Evolutionary conservation across 148 eudicot species (phyloP), one percentile per base, ranked within the genome.

Genomic region (Talinum fruticosum): DNA sequence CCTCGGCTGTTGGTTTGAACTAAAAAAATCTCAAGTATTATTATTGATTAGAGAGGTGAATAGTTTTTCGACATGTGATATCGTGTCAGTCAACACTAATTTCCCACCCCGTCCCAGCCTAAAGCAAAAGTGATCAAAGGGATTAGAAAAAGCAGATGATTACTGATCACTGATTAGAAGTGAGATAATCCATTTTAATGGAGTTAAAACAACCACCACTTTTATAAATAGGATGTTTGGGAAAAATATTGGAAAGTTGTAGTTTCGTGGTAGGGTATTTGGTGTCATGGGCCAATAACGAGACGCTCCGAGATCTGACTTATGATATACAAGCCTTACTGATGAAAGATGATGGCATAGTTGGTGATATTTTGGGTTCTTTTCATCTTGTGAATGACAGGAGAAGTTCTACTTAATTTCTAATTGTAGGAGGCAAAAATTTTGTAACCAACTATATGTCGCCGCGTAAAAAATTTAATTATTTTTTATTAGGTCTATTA

Each of bases 51-150:
- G 73, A 70, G 14, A 34, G 10, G 47, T 45, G 36, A 71, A 71
- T 47, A 71, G 74, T 71, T 13, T 15, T 71, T 28, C 36, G 5
- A 30, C 74, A 71, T 71, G 74, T 71, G 74, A 71, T 15, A 45
- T 71, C 23, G 53, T 45, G 59, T 53, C 28, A 13, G n/a, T 23
- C n/a, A 65, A 65, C 47, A 24, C 44, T 1, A 38, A 38, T 23
- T 2, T 21, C 57, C 57, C 57, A 16, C 57, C 57, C 57, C 57
- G 0, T 26, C 21, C 34, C 68, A 32, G 10, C 35, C 53, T 8
- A 47, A 47, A 47, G 14, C 4, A 13, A 2, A 13, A 49, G 0
- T 2, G 19, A 51, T 19, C 57, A 51, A 21, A 2, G 23, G 2
- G n/a, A n/a, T 4, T 59, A n/a, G 26, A 59, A 23, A 59, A 6